Evolutionary conservation across 2,329 filamentous ascomycete genomes (phyloP), one percentile per base, ranked within the genome.

Genomic region (Diaporthe aspalathi): DNA sequence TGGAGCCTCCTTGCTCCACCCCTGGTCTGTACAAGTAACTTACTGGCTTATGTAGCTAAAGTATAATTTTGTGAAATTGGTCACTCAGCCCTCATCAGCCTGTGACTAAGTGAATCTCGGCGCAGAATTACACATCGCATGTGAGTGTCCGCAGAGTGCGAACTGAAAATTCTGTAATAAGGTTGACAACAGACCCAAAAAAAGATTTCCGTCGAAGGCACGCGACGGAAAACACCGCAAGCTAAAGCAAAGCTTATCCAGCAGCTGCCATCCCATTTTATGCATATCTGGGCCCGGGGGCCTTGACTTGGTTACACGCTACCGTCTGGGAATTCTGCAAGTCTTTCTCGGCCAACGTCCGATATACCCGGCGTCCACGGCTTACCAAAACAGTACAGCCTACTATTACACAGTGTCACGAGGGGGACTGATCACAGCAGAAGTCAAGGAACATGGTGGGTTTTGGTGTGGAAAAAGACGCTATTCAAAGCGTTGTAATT

Each of bases 401-500:
- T n/a, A 43, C 14, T 11, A 3, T 20, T 20, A n/a, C 22, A 49
- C 12, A 12, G 16, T 17, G 6, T 50, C 29, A 49, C 20, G n/a
- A 14, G 2, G 35, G 3, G 6, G 24, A 38, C 1, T 1, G 45
- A 14, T 63, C 60, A 38, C 43, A 63, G 35, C 2, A 24, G 32
- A 12, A 12, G n/a, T 35, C 20, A 35, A 32, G n/a, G 24, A 14
- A 5, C 27, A 2, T 17, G 29, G 11, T 7, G 20, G 38, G 20
- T 35, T 9, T 57, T 7, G 8, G 11, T 17, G n/a, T 63, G 43
- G n/a, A n/a, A 17, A 17, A 24, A 63, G 22, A 22, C 60, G 60
- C 60, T 38, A 12, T 47, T 49, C 43, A 63, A 63, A 49, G 60
- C 60, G 60, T 63, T 49, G 29, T 8, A 63, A 35, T 35, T 49